A percentile compares a stretch with the other conserved stretches of the same genome.
Evolutionary conservation across 306 rosid genomes (phyloP).

Genomic region (Begonia fuchsioides): DNA sequence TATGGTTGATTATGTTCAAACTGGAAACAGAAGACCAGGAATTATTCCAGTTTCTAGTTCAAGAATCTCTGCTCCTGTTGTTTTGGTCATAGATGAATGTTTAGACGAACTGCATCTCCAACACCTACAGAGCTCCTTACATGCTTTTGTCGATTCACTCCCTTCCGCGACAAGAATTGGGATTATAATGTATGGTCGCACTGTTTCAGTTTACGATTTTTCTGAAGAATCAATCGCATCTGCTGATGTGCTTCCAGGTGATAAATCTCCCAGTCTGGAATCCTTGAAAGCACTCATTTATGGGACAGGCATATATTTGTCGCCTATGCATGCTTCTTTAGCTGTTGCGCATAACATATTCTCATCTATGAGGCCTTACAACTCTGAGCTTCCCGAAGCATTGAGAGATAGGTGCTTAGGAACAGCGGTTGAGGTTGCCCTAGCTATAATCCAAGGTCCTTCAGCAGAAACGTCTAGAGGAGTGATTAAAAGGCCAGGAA

Average conservation of each 20-base stretch:
- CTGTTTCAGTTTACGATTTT: constrained; percentile 82
- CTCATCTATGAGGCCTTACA: constrained; percentile 81
- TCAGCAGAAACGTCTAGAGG: constrained; percentile 92
- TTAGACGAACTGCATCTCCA: constrained; percentile 87
- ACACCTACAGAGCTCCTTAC: constrained; percentile 87
- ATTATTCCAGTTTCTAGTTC: constrained; percentile 91
- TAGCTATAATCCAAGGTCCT: constrained; percentile 85
- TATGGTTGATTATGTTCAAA: constrained; percentile 75
- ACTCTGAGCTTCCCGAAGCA: constrained; percentile 60
- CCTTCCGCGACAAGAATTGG: constrained; percentile 80
- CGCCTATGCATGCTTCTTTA: constrained; percentile 89
- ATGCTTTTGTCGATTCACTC: constrained; percentile 90
- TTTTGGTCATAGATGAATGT: constrained; percentile 86
- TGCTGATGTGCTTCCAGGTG: constrained; percentile 96
- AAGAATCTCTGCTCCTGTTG: constrained; percentile 79
- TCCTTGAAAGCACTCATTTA: constrained; percentile 62
- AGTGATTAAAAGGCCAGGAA: constrained; percentile 71
- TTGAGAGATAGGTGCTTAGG: constrained; percentile 96
- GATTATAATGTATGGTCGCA: constrained; percentile 71
- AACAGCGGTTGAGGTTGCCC: constrained; percentile 93
- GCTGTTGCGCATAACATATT: constrained; percentile 83
- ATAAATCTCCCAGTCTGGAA: constrained; percentile 65
- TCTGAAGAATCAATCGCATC: constrained; percentile 83
- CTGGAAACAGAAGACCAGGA: constrained; percentile 87
- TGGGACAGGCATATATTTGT: constrained; percentile 87